Conservation (phyloP, 1,284 basidiomycete species). For the Malassezia furfur region DNA sequence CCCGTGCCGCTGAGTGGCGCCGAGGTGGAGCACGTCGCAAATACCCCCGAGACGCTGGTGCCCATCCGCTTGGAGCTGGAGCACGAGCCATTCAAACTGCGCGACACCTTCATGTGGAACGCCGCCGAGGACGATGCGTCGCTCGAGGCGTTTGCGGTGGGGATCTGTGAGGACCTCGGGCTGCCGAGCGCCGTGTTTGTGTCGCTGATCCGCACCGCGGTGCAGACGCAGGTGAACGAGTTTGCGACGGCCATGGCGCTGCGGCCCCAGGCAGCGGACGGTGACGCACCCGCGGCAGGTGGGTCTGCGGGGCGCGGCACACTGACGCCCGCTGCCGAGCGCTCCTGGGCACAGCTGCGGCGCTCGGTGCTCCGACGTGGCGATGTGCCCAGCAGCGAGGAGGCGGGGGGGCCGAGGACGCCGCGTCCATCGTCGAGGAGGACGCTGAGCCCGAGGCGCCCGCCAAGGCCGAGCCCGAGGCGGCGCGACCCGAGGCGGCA, state of each 20-base stretch:
- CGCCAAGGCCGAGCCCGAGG: not conserved
- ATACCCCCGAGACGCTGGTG: constrained; percentile 67
- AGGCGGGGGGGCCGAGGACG: constrained; percentile 25
- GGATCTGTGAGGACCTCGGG: constrained; percentile 80
- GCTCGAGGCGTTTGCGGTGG: constrained; percentile 78
- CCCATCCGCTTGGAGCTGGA: constrained; percentile 92
- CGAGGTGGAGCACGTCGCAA: constrained; percentile 56
- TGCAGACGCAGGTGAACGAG: constrained; percentile 76
- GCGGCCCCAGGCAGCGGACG: not conserved
- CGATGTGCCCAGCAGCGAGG: constrained; percentile 53
- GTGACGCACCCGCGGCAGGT: not conserved
- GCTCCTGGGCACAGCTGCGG: not conserved
- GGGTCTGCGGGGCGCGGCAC: constrained; percentile 5
- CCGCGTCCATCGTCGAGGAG: no score
- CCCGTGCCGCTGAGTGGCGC: constrained; percentile 25
- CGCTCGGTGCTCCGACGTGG: not conserved
- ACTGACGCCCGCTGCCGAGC: constrained; percentile 5
- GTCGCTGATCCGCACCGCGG: constrained; percentile 66
- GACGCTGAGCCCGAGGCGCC: constrained; percentile 17
- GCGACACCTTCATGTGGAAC: constrained; percentile 97
- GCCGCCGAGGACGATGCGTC: constrained; percentile 75
- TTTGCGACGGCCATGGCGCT: constrained; percentile 50
- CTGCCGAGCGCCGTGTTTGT: constrained; percentile 63
- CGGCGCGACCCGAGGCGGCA: no score
- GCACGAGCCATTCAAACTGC: constrained; percentile 74